These are phyloP conservation scores for Aureobasidium uvarum DNA, from an alignment of 2,329 filamentous ascomycete species.

Conservation along the genomic window DNA sequence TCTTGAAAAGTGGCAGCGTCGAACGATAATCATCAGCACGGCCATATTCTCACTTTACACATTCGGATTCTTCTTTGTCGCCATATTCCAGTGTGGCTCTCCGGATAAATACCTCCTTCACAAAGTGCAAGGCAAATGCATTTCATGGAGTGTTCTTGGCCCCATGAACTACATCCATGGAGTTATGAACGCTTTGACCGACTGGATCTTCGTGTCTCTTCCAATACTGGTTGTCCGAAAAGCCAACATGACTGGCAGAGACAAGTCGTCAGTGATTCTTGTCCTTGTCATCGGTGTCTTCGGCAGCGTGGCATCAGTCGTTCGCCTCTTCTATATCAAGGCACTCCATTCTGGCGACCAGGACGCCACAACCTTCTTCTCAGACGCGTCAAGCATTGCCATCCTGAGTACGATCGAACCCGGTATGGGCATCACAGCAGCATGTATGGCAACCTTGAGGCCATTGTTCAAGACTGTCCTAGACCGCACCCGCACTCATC, in stretches of 20 bases:
- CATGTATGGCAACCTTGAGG: constrained; percentile 37
- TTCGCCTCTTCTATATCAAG: constrained; percentile 34
- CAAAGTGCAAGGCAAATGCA: constrained; percentile 29
- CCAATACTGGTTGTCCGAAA: constrained; percentile 44
- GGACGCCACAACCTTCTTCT: background rate
- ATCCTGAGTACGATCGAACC: constrained; percentile 38
- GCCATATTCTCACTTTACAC: constrained; percentile 36
- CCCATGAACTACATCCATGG: constrained; percentile 32
- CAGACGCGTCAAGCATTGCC: constrained; percentile 24
- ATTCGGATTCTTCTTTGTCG: constrained; percentile 38
- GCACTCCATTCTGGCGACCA: constrained; percentile 30
- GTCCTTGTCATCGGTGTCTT: constrained; percentile 43
- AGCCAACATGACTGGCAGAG: constrained; percentile 43
- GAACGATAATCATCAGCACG: constrained; percentile 35
- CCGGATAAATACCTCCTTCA: constrained; percentile 31
- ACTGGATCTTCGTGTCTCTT: constrained; percentile 41
- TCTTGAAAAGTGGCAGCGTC: constrained; percentile 41
- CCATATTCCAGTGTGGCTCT: constrained; percentile 39
- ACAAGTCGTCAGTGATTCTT: constrained; percentile 43
- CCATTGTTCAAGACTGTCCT: constrained; percentile 34
- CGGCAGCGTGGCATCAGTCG: constrained; percentile 33
- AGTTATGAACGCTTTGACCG: constrained; percentile 41
- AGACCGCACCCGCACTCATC: background rate
- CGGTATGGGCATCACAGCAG: constrained; percentile 40
- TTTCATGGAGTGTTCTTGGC: constrained; percentile 32